Percentiles rank a stretch among this genome's conserved stretches.
These are phyloP conservation scores for Lachancea sp. DNA, from an alignment of 805 yeast genomes.

Conservation along the genomic window DNA sequence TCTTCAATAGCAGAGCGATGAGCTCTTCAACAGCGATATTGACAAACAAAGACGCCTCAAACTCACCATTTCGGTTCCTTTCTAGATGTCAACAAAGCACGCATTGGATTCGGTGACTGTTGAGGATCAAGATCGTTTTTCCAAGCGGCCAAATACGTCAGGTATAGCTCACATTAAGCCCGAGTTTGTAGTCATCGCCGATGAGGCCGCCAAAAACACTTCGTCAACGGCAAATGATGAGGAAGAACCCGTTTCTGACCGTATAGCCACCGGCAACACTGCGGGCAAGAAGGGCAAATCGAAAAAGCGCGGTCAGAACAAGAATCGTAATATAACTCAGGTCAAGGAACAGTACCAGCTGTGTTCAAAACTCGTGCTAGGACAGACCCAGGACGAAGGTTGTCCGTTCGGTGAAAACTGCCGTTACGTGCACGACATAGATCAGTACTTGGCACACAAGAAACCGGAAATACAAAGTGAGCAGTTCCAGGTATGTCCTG, in stretches of 20 bases:
- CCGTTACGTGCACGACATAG: constrained; percentile 69
- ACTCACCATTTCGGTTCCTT: no score
- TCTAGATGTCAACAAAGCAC: constrained; percentile 6
- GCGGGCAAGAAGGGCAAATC: constrained; percentile 38
- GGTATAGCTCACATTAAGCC: constrained; percentile 76
- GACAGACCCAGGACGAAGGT: constrained; percentile 40
- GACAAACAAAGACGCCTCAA: no score
- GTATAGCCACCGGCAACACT: constrained; percentile 38
- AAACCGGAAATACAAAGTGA: constrained; percentile 63
- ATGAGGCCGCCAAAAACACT: constrained; percentile 20
- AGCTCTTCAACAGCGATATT: no score
- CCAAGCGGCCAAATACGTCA: constrained; percentile 32
- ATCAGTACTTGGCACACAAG: constrained; percentile 56
- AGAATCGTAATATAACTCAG: constrained; percentile 70
- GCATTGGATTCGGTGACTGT: constrained; percentile 4
- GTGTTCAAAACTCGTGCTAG: constrained; percentile 53
- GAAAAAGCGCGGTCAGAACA: constrained; percentile 74
- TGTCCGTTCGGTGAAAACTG: constrained; percentile 74
- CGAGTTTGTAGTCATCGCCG: constrained; percentile 47
- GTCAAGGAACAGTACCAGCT: constrained; percentile 54
- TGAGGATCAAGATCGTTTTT: constrained; percentile 2
- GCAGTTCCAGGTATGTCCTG: constrained; percentile 57
- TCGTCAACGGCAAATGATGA: constrained; percentile 30
- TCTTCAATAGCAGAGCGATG: background rate
- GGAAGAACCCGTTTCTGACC: constrained; percentile 38